Conservation (phyloP, 768 basidiomycete genomes). For the Suillus cothurnatus region DNA sequence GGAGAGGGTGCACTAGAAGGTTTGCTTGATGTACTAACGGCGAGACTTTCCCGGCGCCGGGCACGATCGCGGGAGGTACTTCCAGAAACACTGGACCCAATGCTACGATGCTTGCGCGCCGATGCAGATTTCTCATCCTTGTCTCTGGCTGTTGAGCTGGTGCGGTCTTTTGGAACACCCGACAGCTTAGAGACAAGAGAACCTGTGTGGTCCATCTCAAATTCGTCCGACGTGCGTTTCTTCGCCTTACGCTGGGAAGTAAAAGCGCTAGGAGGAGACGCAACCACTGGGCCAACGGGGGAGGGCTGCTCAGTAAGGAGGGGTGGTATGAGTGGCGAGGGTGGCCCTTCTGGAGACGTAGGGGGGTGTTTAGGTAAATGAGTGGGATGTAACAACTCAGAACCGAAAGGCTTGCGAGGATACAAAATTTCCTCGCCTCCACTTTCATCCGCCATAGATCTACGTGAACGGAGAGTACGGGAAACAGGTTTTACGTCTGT, state of each 20-base stretch:
- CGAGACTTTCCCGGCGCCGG: constrained; percentile 53
- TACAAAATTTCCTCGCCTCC: constrained; percentile 91
- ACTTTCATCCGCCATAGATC: constrained; percentile 80
- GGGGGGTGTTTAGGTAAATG: constrained; percentile 35
- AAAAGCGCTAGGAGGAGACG: constrained; percentile 69
- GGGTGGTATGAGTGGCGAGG: constrained; percentile 31
- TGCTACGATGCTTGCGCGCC: constrained; percentile 70
- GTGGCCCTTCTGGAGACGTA: constrained; percentile 24
- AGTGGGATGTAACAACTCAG: constrained; percentile 34
- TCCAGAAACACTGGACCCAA: constrained; percentile 53
- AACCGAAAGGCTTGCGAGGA: constrained; percentile 57
- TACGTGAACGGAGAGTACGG: constrained; percentile 56
- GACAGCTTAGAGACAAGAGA: constrained; percentile 54
- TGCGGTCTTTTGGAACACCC: constrained; percentile 31
- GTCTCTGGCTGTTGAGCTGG: constrained; percentile 36
- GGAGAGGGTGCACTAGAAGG: constrained; percentile 5
- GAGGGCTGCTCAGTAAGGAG: constrained; percentile 35
- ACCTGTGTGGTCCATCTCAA: constrained; percentile 76
- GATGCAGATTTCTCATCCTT: constrained; percentile 54
- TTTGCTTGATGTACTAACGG: constrained; percentile 42
- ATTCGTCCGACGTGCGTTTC: constrained; percentile 82
- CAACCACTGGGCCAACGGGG: constrained; percentile 29
- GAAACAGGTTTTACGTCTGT: constrained; percentile 45
- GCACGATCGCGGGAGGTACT: constrained; percentile 42
- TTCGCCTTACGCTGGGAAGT: constrained; percentile 56